Conservation (phyloP, 345 rosid genomes). For the Gossypium raimondii region DNA sequence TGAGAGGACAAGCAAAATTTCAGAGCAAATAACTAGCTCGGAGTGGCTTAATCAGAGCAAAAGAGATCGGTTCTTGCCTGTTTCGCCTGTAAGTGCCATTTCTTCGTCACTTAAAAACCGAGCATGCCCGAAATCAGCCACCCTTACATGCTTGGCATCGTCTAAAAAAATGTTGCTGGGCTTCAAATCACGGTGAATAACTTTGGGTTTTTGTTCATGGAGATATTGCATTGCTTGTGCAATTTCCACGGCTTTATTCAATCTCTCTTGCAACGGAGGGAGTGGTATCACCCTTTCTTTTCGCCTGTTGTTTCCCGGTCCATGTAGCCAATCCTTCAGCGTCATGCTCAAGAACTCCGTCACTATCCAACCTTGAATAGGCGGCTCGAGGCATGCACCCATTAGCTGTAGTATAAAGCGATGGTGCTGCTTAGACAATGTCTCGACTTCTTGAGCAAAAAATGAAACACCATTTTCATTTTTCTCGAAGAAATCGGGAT, state of each 20-base stretch:
- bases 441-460: neutral
- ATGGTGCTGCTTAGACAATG: constrained; percentile 35
- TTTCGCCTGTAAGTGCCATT: constrained; percentile 60
- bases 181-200: constrained; percentile 64
- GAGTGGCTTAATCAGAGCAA: neutral
- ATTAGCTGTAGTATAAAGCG: constrained; percentile 44
- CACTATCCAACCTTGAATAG: constrained; percentile 49
- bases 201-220: constrained; percentile 55
- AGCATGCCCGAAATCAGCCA: constrained; percentile 69
- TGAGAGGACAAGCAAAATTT: constrained; percentile 9
- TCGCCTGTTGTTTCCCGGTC: constrained; percentile 23
- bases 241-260: constrained; percentile 45
- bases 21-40: neutral
- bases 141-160: constrained; percentile 40
- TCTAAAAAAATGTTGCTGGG: constrained; percentile 62
- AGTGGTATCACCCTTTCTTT: constrained; percentile 33
- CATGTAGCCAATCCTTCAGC: constrained; percentile 59
- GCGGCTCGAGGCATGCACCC: constrained; percentile 59
- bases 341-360: constrained; percentile 43
- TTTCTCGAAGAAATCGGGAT: constrained; percentile 33
- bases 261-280: constrained; percentile 41
- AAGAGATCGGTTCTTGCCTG: constrained; percentile 26
- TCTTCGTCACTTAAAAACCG: constrained; percentile 41
- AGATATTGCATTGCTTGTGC: constrained; percentile 64
- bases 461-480: constrained; percentile 29